These are phyloP conservation scores for Cordyceps pruinosa DNA, from an alignment of 2,329 filamentous ascomycete genomes.

Conservation along the genomic window DNA sequence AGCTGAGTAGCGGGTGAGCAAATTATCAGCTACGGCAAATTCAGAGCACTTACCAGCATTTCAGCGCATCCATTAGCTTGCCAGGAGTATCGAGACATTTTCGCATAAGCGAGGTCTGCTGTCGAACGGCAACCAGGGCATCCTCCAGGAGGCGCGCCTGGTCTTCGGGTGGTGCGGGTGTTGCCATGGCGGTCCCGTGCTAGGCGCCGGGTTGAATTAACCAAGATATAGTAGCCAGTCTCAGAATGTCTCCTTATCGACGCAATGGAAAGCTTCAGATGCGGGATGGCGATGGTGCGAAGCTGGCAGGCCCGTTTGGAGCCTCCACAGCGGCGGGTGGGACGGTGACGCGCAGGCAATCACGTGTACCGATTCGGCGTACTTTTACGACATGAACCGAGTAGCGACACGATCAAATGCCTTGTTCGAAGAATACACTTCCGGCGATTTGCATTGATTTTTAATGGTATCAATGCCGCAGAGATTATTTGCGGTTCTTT, in stretches of 20 bases:
- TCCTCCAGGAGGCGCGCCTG: constrained; percentile 93
- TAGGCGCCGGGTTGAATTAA: constrained; percentile 38
- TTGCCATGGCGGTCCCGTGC: constrained; percentile 32
- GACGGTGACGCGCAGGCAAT: constrained; percentile 1
- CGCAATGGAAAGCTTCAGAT: not conserved
- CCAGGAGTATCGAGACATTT: constrained; percentile 94
- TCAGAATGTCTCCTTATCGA: not conserved
- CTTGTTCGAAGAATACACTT: not conserved
- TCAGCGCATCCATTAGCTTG: constrained; percentile 98
- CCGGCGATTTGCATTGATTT: not conserved
- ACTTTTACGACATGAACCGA: not conserved
- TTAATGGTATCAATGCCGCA: not conserved
- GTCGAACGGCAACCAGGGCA: constrained; percentile 90
- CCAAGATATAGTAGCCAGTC: constrained; percentile 43
- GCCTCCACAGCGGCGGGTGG: constrained; percentile 1
- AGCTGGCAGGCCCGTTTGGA: constrained; percentile 4
- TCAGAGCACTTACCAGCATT: constrained; percentile 78
- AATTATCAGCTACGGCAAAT: not conserved
- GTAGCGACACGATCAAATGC: not conserved
- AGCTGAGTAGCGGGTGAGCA: constrained; percentile 51
- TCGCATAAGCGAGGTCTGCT: constrained; percentile 95
- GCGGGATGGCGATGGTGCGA: not conserved
- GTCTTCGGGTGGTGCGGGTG: constrained; percentile 64
- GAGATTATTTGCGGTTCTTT: not conserved
- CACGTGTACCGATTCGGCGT: not conserved